A percentile compares a stretch with the other conserved stretches of the same genome.
phyloP scores from a whole-genome alignment of 768 basidiomycete species.

The Boletus rubropictus region DNA sequence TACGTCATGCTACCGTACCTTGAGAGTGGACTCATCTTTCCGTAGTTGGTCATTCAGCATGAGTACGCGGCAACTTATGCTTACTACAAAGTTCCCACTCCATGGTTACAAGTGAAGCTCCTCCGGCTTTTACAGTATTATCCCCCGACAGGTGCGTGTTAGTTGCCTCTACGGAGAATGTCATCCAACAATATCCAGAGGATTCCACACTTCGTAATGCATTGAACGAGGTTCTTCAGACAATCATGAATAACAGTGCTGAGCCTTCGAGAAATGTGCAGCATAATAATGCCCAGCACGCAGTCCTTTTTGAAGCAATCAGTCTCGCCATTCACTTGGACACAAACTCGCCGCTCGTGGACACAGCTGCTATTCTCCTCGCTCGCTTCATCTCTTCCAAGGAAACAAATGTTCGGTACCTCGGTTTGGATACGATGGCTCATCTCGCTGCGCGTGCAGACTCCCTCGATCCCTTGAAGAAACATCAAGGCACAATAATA shows the following conservation, averaged over 20 bases:
- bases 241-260: conserved; percentile 85
- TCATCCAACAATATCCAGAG: conserved; percentile 43
- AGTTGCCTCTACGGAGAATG: neutral
- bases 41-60: conserved; percentile 82
- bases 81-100: conserved; percentile 96
- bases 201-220: conserved; percentile 74
- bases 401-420: conserved; percentile 97
- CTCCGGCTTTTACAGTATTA: conserved; percentile 92
- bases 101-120: conserved; percentile 96
- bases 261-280: conserved; percentile 93
- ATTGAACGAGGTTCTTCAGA: conserved; percentile 78
- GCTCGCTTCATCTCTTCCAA: conserved; percentile 96
- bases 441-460: conserved; percentile 94
- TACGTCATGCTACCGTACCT: neutral
- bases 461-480: conserved; percentile 86
- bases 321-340: conserved; percentile 94
- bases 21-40: conserved; percentile 7
- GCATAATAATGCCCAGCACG: conserved; percentile 97
- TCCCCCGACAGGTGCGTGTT: conserved; percentile 75
- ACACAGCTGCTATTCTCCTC: conserved; percentile 81
- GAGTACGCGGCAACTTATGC: conserved; percentile 87
- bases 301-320: conserved; percentile 97
- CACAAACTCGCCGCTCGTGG: conserved; percentile 81
- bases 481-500: conserved; percentile 94
- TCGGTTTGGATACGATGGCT: conserved; percentile 96